A percentile compares a stretch with the other conserved stretches of the same genome.
Evolutionary conservation across 352 stramenopile species (phyloP).

Genomic region (Pelagophyceae sp.): DNA sequence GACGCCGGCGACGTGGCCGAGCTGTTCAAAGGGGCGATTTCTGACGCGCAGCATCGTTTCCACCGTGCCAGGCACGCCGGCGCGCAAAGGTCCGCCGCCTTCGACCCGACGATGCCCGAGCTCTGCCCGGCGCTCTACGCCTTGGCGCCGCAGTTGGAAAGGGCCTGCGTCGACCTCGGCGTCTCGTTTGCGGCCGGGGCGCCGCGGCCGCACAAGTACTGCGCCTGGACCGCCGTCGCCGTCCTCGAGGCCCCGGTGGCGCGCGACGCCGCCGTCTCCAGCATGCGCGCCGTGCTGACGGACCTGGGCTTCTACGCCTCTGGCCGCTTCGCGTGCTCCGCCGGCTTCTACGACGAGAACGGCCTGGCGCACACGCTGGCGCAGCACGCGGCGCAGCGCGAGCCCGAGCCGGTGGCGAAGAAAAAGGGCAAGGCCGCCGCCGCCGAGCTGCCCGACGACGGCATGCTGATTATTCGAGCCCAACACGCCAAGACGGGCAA

Average conservation of each 20-base stretch:
- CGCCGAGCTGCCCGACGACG: neutral
- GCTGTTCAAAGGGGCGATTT: slow-evolving; percentile 16
- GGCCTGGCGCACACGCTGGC: slow-evolving; percentile 16
- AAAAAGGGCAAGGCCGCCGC: neutral
- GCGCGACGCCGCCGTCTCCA: neutral
- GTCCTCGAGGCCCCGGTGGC: slow-evolving; percentile 17
- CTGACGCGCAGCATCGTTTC: slow-evolving; percentile 20
- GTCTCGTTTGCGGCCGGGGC: neutral
- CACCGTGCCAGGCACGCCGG: neutral
- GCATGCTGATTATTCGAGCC: slow-evolving; percentile 13
- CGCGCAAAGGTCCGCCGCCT: neutral
- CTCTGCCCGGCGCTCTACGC: slow-evolving; percentile 17
- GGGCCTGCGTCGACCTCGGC: slow-evolving; percentile 8
- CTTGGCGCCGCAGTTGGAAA: neutral
- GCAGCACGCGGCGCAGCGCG: neutral
- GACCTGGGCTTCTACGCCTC: slow-evolving; percentile 19
- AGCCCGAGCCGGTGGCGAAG: neutral
- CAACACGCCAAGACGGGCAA: slow-evolving; percentile 19
- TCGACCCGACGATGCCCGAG: neutral
- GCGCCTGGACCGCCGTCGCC: slow-evolving; percentile 15
- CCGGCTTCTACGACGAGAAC: slow-evolving; percentile 21
- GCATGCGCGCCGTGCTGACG: slow-evolving; percentile 10
- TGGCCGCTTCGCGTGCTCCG: slow-evolving; percentile 16
- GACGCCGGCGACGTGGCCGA: slow-evolving; percentile 10
- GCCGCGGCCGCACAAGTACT: slow-evolving; percentile 13